These are phyloP conservation scores for Candida lessepsii DNA, from an alignment of 805 yeast genomes.

Conservation along the genomic window DNA sequence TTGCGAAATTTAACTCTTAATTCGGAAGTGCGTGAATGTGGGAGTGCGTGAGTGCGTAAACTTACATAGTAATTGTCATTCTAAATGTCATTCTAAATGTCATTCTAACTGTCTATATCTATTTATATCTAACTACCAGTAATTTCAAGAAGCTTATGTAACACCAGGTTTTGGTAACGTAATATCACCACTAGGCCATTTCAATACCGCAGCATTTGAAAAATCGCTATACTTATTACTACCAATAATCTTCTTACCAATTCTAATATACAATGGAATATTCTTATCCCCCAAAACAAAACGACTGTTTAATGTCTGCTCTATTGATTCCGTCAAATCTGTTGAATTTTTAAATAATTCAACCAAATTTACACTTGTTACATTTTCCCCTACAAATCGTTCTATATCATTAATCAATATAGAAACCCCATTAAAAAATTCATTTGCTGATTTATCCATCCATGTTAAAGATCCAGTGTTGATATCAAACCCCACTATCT, in stretches of 20 bases:
- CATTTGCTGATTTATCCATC: conserved; percentile 20
- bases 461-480: conserved; percentile 37
- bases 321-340: conserved; percentile 20
- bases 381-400: conserved; percentile 56
- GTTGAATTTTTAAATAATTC: conserved; percentile 22
- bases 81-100: no score
- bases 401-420: conserved; percentile 79
- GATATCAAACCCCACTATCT: conserved; percentile 32
- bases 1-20: no score
- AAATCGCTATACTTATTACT: conserved; percentile 53
- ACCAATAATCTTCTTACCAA: conserved; percentile 50
- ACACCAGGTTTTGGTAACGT: conserved; percentile 52
- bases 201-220: conserved; percentile 58
- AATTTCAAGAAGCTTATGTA: conserved; percentile 28
- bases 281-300: conserved; percentile 27
- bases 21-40: no score
- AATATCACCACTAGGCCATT: conserved; percentile 62
- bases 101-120: no score
- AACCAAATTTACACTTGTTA: conserved; percentile 22
- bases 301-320: conserved; percentile 27
- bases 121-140: neutral
- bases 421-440: conserved; percentile 38
- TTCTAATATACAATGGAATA: conserved; percentile 50
- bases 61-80: no score
- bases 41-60: no score